Evolutionary conservation across 106 monocot species (phyloP).

Genomic region (Platanthera guangdongensis): DNA sequence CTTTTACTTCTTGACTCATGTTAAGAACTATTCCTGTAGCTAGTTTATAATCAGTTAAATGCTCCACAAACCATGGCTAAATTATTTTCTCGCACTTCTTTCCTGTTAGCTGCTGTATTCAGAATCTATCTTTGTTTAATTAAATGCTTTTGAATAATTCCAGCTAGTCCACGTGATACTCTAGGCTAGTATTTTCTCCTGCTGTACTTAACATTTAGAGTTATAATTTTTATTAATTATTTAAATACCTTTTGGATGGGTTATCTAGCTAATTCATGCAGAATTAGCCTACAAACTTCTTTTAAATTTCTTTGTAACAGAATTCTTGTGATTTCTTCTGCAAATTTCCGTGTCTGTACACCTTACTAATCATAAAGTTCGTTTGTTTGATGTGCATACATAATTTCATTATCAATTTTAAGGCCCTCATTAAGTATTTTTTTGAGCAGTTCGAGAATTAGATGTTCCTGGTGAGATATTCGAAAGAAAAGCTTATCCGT

Average conservation of each 20-base stretch:
- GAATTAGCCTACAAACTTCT: background rate
- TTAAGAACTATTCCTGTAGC: background rate
- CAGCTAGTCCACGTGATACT: background rate
- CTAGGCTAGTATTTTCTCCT: background rate
- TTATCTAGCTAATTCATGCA: background rate
- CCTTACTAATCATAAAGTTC: background rate
- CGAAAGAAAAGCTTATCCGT: constrained; percentile 87
- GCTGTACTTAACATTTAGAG: background rate
- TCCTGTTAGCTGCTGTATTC: background rate
- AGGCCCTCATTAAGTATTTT: constrained; percentile 6
- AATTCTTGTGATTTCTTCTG: constrained; percentile 4
- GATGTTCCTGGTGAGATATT: constrained; percentile 97
- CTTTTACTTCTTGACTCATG: background rate
- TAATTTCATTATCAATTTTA: background rate
- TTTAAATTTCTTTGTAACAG: background rate
- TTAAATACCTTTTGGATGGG: background rate
- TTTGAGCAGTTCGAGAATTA: constrained; percentile 80
- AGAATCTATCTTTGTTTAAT: background rate
- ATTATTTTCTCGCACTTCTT: background rate
- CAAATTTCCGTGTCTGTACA: background rate
- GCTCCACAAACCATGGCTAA: background rate
- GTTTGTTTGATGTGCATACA: background rate
- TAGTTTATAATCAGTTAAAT: background rate
- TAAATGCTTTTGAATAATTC: background rate
- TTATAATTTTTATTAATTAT: background rate